These are phyloP conservation scores for Tolypocladium nubicola DNA, from an alignment of 2,329 filamentous ascomycete species.

Conservation along the genomic window DNA sequence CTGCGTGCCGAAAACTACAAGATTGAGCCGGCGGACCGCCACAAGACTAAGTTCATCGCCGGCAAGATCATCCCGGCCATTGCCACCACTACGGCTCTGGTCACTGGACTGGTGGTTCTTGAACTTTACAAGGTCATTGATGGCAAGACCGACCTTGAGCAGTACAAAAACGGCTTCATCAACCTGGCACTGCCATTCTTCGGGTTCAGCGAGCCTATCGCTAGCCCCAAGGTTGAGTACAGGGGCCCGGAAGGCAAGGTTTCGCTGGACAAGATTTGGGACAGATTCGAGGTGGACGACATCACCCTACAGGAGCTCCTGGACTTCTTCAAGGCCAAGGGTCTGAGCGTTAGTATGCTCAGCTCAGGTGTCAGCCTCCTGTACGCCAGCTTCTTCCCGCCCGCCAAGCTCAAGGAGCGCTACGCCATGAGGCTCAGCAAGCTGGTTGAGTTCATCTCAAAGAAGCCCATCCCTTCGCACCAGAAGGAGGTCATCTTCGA, in stretches of 20 bases:
- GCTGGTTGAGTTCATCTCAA: constrained; percentile 79
- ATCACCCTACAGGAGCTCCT: constrained; percentile 79
- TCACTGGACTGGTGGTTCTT: constrained; percentile 84
- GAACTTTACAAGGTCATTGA: constrained; percentile 96
- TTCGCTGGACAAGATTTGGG: constrained; percentile 92
- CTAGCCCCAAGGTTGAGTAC: constrained; percentile 87
- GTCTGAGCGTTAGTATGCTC: constrained; percentile 80
- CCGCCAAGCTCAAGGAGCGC: constrained; percentile 69
- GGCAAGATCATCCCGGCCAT: constrained; percentile 99
- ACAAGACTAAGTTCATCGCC: constrained; percentile 99
- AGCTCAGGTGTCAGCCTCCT: constrained; percentile 94
- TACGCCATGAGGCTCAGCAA: constrained; percentile 76
- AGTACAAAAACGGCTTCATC: constrained; percentile 99
- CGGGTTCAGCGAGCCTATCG: constrained; percentile 94
- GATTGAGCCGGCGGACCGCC: constrained; percentile 81
- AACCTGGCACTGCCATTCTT: constrained; percentile 96
- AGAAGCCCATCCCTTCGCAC: constrained; percentile 82
- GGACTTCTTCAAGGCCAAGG: constrained; percentile 68
- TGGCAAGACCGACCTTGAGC: constrained; percentile 90
- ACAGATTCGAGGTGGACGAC: constrained; percentile 84
- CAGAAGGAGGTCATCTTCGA: constrained; percentile 96
- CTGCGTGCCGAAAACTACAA: constrained; percentile 96
- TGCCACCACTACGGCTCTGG: constrained; percentile 89
- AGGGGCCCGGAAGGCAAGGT: constrained; percentile 68
- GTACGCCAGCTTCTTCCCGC: constrained; percentile 86